These are phyloP conservation scores for Eucalyptus regnans DNA, from an alignment of 345 rosid species.

Conservation along the genomic window DNA sequence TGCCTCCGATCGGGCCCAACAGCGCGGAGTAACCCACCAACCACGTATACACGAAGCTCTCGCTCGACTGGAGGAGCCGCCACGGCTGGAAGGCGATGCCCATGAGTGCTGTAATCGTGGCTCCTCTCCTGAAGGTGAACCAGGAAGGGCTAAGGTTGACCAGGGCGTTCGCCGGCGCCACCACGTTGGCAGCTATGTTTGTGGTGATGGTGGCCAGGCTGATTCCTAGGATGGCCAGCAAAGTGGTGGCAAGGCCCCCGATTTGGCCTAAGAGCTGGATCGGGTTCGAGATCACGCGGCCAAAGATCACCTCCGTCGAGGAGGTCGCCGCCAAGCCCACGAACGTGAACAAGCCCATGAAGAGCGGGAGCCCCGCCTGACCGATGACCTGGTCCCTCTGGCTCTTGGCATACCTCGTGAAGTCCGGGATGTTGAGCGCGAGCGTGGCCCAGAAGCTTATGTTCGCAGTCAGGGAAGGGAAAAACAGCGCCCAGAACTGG, in stretches of 20 bases:
- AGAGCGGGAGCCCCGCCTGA: constrained; percentile 74
- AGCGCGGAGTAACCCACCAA: constrained; percentile 82
- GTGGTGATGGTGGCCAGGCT: constrained; percentile 79
- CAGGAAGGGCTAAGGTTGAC: constrained; percentile 74
- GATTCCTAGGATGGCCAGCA: constrained; percentile 67
- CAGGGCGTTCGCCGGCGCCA: constrained; percentile 89
- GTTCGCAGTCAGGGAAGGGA: constrained; percentile 89
- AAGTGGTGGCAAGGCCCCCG: constrained; percentile 51
- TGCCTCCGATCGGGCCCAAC: constrained; percentile 80
- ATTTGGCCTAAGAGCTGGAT: constrained; percentile 65
- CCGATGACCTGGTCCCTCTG: constrained; percentile 77
- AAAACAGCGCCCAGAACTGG: constrained; percentile 79
- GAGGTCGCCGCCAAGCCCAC: constrained; percentile 80
- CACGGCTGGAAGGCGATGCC: constrained; percentile 87
- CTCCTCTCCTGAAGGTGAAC: constrained; percentile 80
- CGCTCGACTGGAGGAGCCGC: constrained; percentile 79
- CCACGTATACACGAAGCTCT: constrained; percentile 96
- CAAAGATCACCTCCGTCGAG: constrained; percentile 69
- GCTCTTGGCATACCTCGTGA: constrained; percentile 63
- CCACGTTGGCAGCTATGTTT: constrained; percentile 87
- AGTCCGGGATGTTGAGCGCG: constrained; percentile 90
- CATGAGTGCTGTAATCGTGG: constrained; percentile 67
- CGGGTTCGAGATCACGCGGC: constrained; percentile 68
- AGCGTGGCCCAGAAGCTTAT: constrained; percentile 92
- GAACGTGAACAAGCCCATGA: constrained; percentile 85